Evolutionary conservation across 2,329 filamentous ascomycete genomes (phyloP).

Genomic region (Sporothrix humicola): DNA sequence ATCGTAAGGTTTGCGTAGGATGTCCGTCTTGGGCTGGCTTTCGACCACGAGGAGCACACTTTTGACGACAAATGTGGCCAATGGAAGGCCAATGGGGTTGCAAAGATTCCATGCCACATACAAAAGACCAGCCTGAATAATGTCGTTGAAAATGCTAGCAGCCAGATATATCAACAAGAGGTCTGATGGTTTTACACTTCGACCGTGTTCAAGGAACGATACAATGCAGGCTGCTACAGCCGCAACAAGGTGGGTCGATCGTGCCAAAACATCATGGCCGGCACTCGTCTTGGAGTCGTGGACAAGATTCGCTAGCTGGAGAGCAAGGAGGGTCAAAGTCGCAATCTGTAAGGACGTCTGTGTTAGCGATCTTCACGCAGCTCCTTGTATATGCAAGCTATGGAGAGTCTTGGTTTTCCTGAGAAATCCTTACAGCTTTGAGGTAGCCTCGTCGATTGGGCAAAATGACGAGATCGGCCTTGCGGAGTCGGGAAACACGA

Average conservation of each 20-base stretch:
- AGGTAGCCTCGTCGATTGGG: background rate
- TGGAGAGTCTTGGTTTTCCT: background rate
- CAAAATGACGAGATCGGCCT: background rate
- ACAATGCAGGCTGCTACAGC: background rate
- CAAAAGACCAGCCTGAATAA: background rate
- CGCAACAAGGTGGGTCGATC: background rate
- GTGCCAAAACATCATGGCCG: background rate
- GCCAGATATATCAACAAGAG: background rate
- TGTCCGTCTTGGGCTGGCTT: background rate
- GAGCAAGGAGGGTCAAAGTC: background rate
- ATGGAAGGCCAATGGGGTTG: background rate
- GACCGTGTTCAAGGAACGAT: slow-evolving; percentile 2
- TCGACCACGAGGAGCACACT: background rate
- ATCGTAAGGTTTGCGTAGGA: background rate
- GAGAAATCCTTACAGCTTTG: background rate
- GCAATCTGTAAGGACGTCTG: background rate
- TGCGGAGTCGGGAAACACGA: background rate
- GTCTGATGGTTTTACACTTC: background rate
- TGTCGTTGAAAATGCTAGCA: background rate
- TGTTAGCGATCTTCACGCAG: background rate
- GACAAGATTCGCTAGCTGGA: background rate
- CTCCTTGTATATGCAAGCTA: background rate
- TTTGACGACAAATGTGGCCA: background rate
- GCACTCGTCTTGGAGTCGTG: background rate
- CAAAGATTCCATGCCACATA: slow-evolving; percentile 3